Evolutionary conservation across 352 stramenopile genomes (phyloP), one percentile per base, ranked within the genome.

Genomic region (Phytopythium litorale): DNA sequence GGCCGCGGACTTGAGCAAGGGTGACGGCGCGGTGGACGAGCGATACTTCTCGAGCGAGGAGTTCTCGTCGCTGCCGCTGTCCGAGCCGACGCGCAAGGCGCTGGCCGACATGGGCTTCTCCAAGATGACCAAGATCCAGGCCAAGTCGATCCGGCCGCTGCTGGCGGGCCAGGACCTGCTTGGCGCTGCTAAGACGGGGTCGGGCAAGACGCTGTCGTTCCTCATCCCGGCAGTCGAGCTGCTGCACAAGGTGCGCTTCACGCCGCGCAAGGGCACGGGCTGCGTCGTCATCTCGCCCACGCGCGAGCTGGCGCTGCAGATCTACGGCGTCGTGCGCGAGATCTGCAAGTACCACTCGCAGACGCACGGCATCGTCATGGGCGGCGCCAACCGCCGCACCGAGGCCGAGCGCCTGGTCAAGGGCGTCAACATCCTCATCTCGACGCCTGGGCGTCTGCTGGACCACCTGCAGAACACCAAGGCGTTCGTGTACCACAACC

Each of bases 401-500:
- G 97, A 99, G 78, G 95, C 96, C 4, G 96, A 99, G 64, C 82
- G 92, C 40, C 78, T 99, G 7, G 80, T 89, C 23, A 98, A 98
- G 66, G 92, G 92, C n/a, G 96, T 99, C 21, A 98, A 98, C 72
- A 97, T 99, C 58, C 60, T 99, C 8, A 93, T 99, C 58, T 97
- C 95, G 9, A 99, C 98, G 42, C 98, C 98, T 19, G 98, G 98
- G 32, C 85, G 98, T 45, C 82, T 99, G 45, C 79, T 99, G 32
- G 97, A 99, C 84, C 98, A 99, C 74, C 74, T 99, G 52, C 82
- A 92, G 63, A 99, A 99, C 86, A 99, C 97, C 11, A 98, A 98
- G 74, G 96, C 94, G 12, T 99, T 99, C 65, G 73, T 98, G n/a
- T 98, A 94, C 74, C 84, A 97, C 58, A 99, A 99, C 60, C 58